phyloP scores from a whole-genome alignment of 805 yeast species.

The Hemisphaericaspora nanyangensis region DNA sequence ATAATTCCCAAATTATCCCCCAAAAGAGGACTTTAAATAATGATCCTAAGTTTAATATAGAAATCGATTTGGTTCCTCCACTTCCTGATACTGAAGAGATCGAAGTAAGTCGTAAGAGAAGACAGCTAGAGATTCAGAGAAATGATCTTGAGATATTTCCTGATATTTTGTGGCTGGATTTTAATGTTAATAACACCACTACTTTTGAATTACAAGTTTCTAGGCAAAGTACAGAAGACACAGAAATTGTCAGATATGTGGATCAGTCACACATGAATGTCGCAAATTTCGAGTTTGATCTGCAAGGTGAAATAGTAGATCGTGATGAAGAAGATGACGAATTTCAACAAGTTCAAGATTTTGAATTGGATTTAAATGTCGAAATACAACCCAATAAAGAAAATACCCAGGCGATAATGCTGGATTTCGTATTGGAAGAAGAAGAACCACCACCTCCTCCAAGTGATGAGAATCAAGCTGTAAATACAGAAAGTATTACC shows the following conservation, averaged over 20 bases:
- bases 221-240: neutral
- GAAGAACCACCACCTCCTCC: neutral
- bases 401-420: neutral
- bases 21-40: slow-evolving; percentile 6
- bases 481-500: neutral
- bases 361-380: neutral
- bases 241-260: neutral
- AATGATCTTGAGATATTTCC: slow-evolving; percentile 13
- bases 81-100: slow-evolving; percentile 7
- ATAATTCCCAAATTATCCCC: neutral
- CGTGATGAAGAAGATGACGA: neutral
- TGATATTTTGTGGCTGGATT: neutral
- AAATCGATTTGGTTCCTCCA: slow-evolving; percentile 17
- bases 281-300: slow-evolving; percentile 2
- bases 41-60: slow-evolving; percentile 25
- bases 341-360: too few species aligned
- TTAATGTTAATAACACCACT: neutral
- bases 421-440: slow-evolving; percentile 4
- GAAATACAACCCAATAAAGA: neutral
- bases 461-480: neutral
- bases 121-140: slow-evolving; percentile 14
- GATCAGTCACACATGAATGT: slow-evolving; percentile 5
- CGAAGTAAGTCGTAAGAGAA: slow-evolving; percentile 9
- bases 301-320: slow-evolving; percentile 3
- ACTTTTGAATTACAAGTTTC: slow-evolving; percentile 1